These are phyloP conservation scores for Coniochaeta pulveracea DNA, from an alignment of 2,329 filamentous ascomycete species.

Conservation along the genomic window DNA sequence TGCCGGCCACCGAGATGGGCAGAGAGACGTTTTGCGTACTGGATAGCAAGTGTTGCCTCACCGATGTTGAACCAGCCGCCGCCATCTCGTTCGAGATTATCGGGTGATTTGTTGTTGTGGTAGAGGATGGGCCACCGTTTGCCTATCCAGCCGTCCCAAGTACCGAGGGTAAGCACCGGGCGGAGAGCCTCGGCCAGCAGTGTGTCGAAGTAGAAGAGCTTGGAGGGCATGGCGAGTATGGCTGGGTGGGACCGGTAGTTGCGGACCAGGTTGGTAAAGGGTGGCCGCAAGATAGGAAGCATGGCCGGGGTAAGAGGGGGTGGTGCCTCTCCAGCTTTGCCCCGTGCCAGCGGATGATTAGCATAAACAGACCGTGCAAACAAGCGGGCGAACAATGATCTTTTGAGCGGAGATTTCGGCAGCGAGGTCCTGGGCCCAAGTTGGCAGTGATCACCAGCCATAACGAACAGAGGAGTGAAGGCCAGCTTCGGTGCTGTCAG, in stretches of 20 bases:
- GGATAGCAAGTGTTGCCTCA: slow-evolving; percentile 9
- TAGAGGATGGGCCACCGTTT: slow-evolving; percentile 11
- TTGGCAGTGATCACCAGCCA: slow-evolving; percentile 15
- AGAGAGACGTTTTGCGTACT: slow-evolving; percentile 8
- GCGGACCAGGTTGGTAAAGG: slow-evolving; percentile 13
- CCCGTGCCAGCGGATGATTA: slow-evolving; percentile 12
- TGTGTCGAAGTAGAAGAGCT: slow-evolving; percentile 14
- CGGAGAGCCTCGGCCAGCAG: slow-evolving; percentile 8
- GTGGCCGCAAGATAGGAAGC: slow-evolving; percentile 12
- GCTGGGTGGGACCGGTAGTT: slow-evolving; percentile 16
- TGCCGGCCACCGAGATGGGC: slow-evolving; percentile 6
- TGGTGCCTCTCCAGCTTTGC: slow-evolving; percentile 5
- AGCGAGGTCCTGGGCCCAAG: slow-evolving; percentile 12
- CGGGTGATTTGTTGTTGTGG: slow-evolving; percentile 11
- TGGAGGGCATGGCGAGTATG: slow-evolving; percentile 13
- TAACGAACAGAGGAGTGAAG: slow-evolving; percentile 12
- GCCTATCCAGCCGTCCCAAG: slow-evolving; percentile 11
- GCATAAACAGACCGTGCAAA: slow-evolving; percentile 13
- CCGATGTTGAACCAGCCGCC: slow-evolving; percentile 13
- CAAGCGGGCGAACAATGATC: slow-evolving; percentile 12
- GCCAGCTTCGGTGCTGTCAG: slow-evolving; percentile 1
- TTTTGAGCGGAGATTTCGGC: slow-evolving; percentile 8
- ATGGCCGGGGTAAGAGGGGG: slow-evolving; percentile 5
- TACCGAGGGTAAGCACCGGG: slow-evolving; percentile 3
- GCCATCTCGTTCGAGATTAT: slow-evolving; percentile 11